Percentiles rank a stretch among this genome's conserved stretches.
Conservation (phyloP, 2,329 filamentous ascomycete species). For the Sphaceloma murrayae region DNA sequence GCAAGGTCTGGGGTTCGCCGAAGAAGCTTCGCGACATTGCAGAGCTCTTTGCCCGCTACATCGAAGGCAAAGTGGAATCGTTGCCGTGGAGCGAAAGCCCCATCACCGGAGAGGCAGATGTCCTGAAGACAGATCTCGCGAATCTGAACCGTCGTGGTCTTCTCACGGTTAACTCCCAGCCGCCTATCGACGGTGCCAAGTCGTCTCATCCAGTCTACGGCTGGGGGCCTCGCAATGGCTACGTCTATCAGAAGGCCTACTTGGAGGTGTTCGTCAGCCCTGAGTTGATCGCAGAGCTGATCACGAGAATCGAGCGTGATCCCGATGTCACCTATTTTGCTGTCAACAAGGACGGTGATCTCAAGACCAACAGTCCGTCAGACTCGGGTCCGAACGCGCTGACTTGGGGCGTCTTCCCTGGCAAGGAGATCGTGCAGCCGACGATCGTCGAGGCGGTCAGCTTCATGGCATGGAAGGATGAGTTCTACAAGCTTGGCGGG, state of each 20-base stretch:
- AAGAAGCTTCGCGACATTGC: slow-evolving; percentile 70
- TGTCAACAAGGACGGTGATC: slow-evolving; percentile 70
- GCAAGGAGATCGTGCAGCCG: slow-evolving; percentile 98
- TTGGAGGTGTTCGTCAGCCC: slow-evolving; percentile 83
- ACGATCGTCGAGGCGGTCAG: slow-evolving; percentile 98
- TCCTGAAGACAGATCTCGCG: slow-evolving; percentile 67
- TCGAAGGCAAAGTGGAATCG: slow-evolving; percentile 68
- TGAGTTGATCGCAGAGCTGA: slow-evolving; percentile 64
- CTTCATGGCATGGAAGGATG: slow-evolving; percentile 97
- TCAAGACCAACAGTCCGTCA: slow-evolving; percentile 73
- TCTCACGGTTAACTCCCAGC: slow-evolving; percentile 94
- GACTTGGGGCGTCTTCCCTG: slow-evolving; percentile 97
- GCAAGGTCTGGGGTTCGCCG: slow-evolving; percentile 87
- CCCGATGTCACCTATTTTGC: slow-evolving; percentile 88
- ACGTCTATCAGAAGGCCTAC: slow-evolving; percentile 97
- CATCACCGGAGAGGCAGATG: slow-evolving; percentile 71
- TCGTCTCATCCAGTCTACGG: slow-evolving; percentile 80
- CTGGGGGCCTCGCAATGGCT: slow-evolving; percentile 91
- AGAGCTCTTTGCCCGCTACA: slow-evolving; percentile 73
- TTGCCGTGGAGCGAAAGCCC: slow-evolving; percentile 91
- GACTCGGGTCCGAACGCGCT: slow-evolving; percentile 87
- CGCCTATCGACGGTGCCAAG: slow-evolving; percentile 81
- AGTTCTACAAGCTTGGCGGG: slow-evolving; percentile 82
- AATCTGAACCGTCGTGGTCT: slow-evolving; percentile 77
- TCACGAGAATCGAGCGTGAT: slow-evolving; percentile 65